Percentiles rank a stretch among this genome's conserved stretches.
Conservation (phyloP, 225 moss, liverwort and hornwort species). For the Neckera pumila region DNA sequence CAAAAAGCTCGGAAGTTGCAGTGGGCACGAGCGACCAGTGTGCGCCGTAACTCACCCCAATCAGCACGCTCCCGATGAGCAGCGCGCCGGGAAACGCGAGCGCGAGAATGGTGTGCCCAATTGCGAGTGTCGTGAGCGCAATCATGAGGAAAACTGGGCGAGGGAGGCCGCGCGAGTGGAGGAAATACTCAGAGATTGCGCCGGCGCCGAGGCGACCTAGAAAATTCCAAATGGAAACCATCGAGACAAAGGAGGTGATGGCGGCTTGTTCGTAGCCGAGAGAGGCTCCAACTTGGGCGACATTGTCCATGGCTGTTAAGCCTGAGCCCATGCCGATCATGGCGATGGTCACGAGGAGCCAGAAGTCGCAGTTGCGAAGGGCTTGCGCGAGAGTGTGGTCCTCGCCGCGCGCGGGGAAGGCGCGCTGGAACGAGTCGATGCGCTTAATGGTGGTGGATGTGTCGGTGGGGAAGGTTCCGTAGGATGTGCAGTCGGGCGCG, state of each 20-base stretch:
- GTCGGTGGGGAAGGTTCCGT: neutral
- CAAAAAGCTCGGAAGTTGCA: constrained; percentile 68
- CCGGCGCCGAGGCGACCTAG: constrained; percentile 26
- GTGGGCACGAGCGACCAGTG: constrained; percentile 76
- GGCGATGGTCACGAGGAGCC: constrained; percentile 25
- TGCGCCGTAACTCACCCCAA: constrained; percentile 59
- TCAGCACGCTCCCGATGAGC: constrained; percentile 21
- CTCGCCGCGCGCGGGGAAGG: constrained; percentile 31
- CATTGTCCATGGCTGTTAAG: constrained; percentile 47
- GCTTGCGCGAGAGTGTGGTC: constrained; percentile 34
- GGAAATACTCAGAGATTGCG: constrained; percentile 16
- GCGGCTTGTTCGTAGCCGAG: constrained; percentile 19
- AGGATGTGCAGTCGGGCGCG: neutral
- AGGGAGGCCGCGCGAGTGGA: constrained; percentile 9
- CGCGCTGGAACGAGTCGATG: constrained; percentile 23
- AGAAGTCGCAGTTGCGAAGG: constrained; percentile 17
- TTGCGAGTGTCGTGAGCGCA: constrained; percentile 3
- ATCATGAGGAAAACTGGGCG: constrained; percentile 20
- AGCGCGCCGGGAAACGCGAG: constrained; percentile 35
- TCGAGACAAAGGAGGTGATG: constrained; percentile 22
- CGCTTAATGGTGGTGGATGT: neutral
- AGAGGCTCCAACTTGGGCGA: constrained; percentile 35
- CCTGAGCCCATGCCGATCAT: constrained; percentile 36
- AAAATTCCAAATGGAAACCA: constrained; percentile 49
- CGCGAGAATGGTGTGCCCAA: constrained; percentile 42